phyloP scores from a whole-genome alignment of 176 grass and related monocot species.

The Elymus sibiricus region DNA sequence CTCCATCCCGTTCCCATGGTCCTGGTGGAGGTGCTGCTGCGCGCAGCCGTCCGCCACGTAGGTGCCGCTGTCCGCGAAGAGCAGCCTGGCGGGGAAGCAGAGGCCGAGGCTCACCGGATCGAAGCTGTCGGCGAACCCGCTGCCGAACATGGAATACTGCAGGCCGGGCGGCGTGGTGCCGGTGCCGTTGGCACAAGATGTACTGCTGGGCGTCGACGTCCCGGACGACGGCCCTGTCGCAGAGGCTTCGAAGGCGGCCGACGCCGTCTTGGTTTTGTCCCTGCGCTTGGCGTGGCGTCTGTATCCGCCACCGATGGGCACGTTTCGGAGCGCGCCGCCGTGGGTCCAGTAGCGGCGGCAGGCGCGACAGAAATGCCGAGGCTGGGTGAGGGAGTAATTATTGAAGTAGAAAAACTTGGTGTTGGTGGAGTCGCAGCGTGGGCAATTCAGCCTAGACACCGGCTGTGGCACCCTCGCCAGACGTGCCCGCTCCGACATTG shows the following conservation, averaged over 20 bases:
- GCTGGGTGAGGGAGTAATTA: conserved; percentile 83
- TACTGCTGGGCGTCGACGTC: neutral
- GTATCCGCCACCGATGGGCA: conserved; percentile 58
- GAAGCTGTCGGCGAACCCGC: neutral
- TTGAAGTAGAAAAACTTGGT: too few relatives aligned
- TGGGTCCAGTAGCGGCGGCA: conserved; percentile 97
- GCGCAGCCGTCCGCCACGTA: too few relatives aligned
- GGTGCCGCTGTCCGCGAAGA: neutral
- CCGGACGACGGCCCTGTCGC: neutral
- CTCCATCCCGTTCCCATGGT: too few relatives aligned
- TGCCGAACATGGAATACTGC: conserved; percentile 5
- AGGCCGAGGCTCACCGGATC: neutral
- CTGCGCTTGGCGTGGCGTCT: too few relatives aligned
- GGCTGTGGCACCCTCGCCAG: conserved; percentile 28
- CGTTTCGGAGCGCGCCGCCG: conserved; percentile 70
- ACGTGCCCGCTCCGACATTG: conserved; percentile 33
- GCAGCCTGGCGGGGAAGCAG: neutral
- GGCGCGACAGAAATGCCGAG: conserved; percentile 78
- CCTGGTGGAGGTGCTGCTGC: too few relatives aligned
- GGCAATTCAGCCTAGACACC: too few relatives aligned
- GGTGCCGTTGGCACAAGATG: neutral
- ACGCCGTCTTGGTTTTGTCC: too few relatives aligned
- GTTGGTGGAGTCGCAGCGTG: too few relatives aligned
- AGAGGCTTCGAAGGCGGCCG: neutral
- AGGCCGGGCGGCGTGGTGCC: neutral